Evolutionary conservation across 352 stramenopile species (phyloP).

Genomic region (Phytopythium litorale): DNA sequence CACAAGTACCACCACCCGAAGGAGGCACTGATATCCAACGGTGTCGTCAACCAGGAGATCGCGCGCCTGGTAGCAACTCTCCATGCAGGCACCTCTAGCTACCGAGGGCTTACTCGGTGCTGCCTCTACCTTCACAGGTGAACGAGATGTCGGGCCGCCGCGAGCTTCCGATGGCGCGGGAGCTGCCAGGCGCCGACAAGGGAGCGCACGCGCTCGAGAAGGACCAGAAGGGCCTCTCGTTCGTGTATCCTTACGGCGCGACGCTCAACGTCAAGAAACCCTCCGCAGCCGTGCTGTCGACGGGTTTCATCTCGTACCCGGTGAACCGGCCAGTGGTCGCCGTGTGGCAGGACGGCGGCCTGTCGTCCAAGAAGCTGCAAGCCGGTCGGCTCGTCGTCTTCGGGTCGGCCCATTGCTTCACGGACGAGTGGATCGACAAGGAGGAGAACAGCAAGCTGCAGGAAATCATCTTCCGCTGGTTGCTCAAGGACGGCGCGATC

Average conservation of each 20-base stretch:
- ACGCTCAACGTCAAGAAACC: conserved; percentile 93
- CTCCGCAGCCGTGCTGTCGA: conserved; percentile 81
- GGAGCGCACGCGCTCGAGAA: conserved; percentile 53
- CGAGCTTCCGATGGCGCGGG: conserved; percentile 35
- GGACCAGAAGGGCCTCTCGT: conserved; percentile 86
- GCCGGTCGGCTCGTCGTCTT: conserved; percentile 84
- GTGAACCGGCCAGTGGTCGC: conserved; percentile 92
- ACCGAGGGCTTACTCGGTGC: too few species aligned
- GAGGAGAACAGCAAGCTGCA: conserved; percentile 93
- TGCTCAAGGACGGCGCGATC: conserved; percentile 84
- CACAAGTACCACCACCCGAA: conserved; percentile 98
- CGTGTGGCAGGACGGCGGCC: conserved; percentile 81
- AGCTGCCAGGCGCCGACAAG: conserved; percentile 33
- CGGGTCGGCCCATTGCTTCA: conserved; percentile 92
- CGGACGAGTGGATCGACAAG: conserved; percentile 95
- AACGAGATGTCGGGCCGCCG: conserved; percentile 70
- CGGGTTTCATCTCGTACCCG: conserved; percentile 94
- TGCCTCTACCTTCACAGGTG: conserved; percentile 15
- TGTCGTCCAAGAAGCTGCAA: conserved; percentile 42
- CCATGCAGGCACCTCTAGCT: too few species aligned
- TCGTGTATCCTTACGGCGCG: conserved; percentile 95
- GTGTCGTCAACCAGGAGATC: conserved; percentile 93
- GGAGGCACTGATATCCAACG: conserved; percentile 93
- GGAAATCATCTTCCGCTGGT: conserved; percentile 92
- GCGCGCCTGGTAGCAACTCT: conserved; percentile 43